Conservation (phyloP, 495 filamentous ascomycete genomes). For the Emericellopsis terricola region DNA sequence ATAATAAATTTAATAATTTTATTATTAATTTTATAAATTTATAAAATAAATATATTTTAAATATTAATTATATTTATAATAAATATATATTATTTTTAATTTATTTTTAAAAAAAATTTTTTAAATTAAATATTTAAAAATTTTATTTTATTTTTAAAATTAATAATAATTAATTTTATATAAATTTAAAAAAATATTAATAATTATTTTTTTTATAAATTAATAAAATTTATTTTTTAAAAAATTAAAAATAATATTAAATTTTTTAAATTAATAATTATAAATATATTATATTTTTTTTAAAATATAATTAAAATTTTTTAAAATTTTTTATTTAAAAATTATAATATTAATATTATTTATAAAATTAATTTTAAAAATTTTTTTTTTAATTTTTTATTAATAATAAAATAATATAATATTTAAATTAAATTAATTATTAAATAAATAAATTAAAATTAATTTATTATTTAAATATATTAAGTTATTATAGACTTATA, state of each 20-base stretch:
- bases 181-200: too few species aligned
- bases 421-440: background rate
- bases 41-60: too few species aligned
- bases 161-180: conserved; percentile 3
- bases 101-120: too few species aligned
- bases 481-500: too few species aligned
- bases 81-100: too few species aligned
- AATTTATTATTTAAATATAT: background rate
- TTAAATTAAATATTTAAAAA: too few species aligned
- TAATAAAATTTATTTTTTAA: background rate
- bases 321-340: background rate
- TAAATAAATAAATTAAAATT: conserved; percentile 3
- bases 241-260: background rate
- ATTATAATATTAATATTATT: background rate
- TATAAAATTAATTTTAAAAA: background rate
- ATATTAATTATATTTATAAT: too few species aligned
- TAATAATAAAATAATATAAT: background rate
- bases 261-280: background rate
- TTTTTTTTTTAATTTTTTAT: too few species aligned
- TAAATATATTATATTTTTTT: background rate
- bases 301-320: background rate
- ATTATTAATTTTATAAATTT: too few species aligned
- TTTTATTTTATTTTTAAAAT: too few species aligned
- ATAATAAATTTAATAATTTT: too few species aligned
- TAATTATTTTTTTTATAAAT: background rate